phyloP scores from a whole-genome alignment of 768 basidiomycete genomes.

The Mycena vitilis region DNA sequence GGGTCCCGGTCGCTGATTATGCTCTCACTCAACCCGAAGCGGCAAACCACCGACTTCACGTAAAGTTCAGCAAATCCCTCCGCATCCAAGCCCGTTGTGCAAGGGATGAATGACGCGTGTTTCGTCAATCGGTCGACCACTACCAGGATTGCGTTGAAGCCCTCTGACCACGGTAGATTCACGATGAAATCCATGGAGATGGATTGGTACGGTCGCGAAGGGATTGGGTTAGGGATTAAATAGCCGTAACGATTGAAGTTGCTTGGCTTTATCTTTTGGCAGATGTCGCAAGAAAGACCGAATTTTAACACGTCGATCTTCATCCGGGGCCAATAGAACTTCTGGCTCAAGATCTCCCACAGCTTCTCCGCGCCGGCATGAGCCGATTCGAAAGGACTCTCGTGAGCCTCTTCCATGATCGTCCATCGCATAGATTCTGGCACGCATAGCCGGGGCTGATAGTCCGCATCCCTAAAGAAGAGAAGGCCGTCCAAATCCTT shows the following conservation, averaged over 20 bases:
- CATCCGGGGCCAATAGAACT: constrained; percentile 10
- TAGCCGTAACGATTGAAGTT: constrained; percentile 15
- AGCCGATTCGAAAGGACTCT: constrained; percentile 14
- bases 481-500: constrained; percentile 28
- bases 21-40: constrained; percentile 11
- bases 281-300: not conserved
- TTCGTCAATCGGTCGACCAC: not conserved
- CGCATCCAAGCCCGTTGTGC: constrained; percentile 2
- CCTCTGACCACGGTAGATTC: constrained; percentile 37
- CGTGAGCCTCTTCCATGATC: constrained; percentile 13
- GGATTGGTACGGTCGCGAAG: constrained; percentile 34
- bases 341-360: not conserved
- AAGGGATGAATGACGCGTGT: constrained; percentile 28
- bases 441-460: constrained; percentile 31
- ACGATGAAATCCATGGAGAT: constrained; percentile 43
- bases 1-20: constrained; percentile 26
- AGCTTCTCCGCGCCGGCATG: not conserved
- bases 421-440: not conserved
- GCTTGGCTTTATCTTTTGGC: not conserved
- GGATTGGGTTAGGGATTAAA: constrained; percentile 41
- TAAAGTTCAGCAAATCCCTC: constrained; percentile 4
- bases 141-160: constrained; percentile 16
- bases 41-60: constrained; percentile 1
- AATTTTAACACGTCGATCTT: not conserved
- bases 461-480: constrained; percentile 32